Percentiles rank a stretch among this genome's conserved stretches.
Evolutionary conservation across 75 land plant genomes (phyloP).

Genomic region (Sequoiadendron giganteum): DNA sequence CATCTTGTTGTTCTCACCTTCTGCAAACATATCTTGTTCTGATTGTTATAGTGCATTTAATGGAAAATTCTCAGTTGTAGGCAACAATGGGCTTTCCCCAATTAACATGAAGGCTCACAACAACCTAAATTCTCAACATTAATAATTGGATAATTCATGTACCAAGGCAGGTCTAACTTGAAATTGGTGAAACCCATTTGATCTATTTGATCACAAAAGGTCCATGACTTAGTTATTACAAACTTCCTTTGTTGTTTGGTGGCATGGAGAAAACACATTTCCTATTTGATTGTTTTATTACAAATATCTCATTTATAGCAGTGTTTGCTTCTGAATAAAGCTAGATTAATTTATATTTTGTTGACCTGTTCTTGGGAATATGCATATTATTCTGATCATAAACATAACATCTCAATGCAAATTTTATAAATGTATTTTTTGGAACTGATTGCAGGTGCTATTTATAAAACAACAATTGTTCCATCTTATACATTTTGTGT

Average conservation of each 20-base stretch:
- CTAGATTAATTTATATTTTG: not conserved
- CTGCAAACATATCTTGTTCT: too few species aligned
- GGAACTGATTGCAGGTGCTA: constrained; percentile 65
- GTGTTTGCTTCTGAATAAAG: not conserved
- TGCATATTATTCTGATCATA: not conserved
- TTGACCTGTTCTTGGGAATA: not conserved
- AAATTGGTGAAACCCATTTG: not conserved
- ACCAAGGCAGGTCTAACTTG: not conserved
- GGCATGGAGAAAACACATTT: not conserved
- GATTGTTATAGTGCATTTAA: too few species aligned
- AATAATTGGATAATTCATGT: not conserved
- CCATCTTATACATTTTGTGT: constrained; percentile 93
- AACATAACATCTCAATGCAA: not conserved
- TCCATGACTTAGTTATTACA: not conserved
- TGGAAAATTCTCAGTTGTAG: not conserved
- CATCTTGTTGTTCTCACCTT: not conserved
- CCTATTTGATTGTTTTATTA: not conserved
- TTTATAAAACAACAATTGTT: constrained; percentile 85
- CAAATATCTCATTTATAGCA: not conserved
- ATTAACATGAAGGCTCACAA: not conserved
- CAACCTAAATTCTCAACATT: not conserved
- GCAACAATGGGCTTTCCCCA: not conserved
- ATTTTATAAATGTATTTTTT: not conserved
- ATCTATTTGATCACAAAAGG: not conserved
- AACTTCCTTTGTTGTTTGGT: not conserved